phyloP scores from a whole-genome alignment of 768 basidiomycete species.

The Russula compacta region DNA sequence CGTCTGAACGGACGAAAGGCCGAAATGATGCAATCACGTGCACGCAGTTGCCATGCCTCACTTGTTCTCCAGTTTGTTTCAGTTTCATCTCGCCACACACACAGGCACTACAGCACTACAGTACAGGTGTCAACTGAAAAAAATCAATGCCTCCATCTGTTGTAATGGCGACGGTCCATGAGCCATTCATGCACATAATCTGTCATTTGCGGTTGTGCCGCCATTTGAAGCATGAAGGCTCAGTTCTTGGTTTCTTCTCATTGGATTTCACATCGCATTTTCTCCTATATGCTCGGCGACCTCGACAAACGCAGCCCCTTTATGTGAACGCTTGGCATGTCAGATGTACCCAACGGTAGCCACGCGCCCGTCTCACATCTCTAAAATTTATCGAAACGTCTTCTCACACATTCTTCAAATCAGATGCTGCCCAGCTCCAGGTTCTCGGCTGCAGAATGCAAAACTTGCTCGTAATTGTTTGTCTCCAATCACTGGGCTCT shows the following conservation, averaged over 20 bases:
- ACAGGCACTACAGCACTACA: too few species aligned
- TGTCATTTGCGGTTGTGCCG: neutral
- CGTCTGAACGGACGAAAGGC: too few species aligned
- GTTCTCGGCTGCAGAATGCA: neutral
- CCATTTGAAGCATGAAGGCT: neutral
- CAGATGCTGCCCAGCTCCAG: slow-evolving; percentile 4
- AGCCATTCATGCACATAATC: neutral
- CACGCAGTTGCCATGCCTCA: too few species aligned
- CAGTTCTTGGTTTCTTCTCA: neutral
- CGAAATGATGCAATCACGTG: too few species aligned
- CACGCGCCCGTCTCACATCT: too few species aligned
- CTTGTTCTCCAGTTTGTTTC: neutral
- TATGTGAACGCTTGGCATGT: too few species aligned
- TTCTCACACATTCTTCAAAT: neutral
- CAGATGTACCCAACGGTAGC: too few species aligned
- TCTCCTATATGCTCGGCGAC: too few species aligned
- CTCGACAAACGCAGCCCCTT: too few species aligned
- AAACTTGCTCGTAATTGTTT: neutral
- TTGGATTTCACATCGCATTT: neutral
- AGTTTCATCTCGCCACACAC: neutral
- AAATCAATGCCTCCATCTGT: neutral
- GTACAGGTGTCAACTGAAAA: neutral
- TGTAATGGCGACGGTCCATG: neutral
- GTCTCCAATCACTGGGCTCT: neutral
- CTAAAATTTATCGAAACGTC: neutral